These are phyloP conservation scores for Dentipellis fragilis DNA, from an alignment of 768 basidiomycete species.

Conservation along the genomic window DNA sequence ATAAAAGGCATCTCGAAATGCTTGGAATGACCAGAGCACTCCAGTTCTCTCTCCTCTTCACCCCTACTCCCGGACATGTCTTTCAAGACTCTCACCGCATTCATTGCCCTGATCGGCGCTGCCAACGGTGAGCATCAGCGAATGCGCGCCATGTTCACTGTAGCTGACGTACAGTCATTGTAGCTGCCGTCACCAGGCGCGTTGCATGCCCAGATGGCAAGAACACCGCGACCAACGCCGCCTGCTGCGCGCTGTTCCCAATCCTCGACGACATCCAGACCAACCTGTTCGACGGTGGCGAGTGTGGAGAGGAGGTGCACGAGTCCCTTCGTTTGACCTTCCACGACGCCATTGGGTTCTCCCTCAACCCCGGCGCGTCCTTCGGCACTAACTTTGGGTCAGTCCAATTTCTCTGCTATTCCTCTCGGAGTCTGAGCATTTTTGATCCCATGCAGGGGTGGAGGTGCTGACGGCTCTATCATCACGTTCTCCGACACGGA, in stretches of 20 bases:
- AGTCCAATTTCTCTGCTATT: background rate
- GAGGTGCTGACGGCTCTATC: slow-evolving; percentile 18
- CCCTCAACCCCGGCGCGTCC: background rate
- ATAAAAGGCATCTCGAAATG: background rate
- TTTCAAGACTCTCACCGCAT: slow-evolving; percentile 6
- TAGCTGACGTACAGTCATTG: background rate
- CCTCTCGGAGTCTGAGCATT: background rate
- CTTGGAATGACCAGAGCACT: background rate
- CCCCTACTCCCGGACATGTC: background rate
- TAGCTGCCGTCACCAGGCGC: slow-evolving; percentile 14
- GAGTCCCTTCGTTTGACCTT: slow-evolving; percentile 20
- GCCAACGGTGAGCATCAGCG: slow-evolving; percentile 8
- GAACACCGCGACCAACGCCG: slow-evolving; percentile 17
- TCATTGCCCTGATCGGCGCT: slow-evolving; percentile 7
- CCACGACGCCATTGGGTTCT: slow-evolving; percentile 18
- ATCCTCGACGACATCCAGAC: slow-evolving; percentile 22
- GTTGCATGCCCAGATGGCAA: slow-evolving; percentile 21
- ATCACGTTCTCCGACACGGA: slow-evolving; percentile 9
- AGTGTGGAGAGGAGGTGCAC: slow-evolving; percentile 23
- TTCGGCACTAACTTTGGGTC: background rate
- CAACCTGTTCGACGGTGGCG: slow-evolving; percentile 19
- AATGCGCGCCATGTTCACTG: background rate
- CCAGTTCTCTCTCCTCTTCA: background rate
- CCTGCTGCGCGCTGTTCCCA: slow-evolving; percentile 22
- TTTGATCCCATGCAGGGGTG: slow-evolving; percentile 13